Evolutionary conservation across 129 eudicot genomes (phyloP).

Genomic region (Rutidosis leptorrhynchoides): DNA sequence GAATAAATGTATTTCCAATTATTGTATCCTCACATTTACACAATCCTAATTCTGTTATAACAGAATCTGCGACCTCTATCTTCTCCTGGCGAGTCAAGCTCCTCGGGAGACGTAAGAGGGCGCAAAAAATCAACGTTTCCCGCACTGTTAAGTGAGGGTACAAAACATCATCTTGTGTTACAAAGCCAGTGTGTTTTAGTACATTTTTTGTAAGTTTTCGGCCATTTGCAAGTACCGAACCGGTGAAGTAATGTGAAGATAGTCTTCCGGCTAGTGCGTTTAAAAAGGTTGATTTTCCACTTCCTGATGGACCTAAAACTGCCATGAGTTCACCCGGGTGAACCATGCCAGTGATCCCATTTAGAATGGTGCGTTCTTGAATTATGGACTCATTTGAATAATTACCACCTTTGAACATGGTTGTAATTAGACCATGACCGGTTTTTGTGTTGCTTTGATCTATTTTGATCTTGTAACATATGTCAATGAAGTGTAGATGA

Average conservation of each 20-base stretch:
- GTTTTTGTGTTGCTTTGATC: conserved; percentile 21
- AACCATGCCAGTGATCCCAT: conserved; percentile 74
- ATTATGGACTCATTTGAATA: conserved; percentile 10
- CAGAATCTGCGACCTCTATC: conserved; percentile 48
- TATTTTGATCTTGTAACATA: conserved; percentile 54
- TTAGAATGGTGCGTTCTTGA: conserved; percentile 54
- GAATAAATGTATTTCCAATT: conserved; percentile 63
- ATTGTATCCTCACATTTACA: conserved; percentile 65
- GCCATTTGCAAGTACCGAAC: conserved; percentile 62
- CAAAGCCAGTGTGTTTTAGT: conserved; percentile 66
- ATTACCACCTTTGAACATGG: conserved; percentile 20
- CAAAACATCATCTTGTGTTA: conserved; percentile 82
- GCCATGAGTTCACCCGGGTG: conserved; percentile 79
- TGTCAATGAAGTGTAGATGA: conserved; percentile 59
- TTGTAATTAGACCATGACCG: conserved; percentile 22
- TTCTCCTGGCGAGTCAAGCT: conserved; percentile 44
- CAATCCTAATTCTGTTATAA: conserved; percentile 66
- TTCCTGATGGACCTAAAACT: conserved; percentile 89
- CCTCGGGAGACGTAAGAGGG: conserved; percentile 61
- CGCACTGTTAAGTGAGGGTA: conserved; percentile 86
- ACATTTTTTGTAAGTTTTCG: conserved; percentile 44
- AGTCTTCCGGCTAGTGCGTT: conserved; percentile 77
- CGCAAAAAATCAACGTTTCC: conserved; percentile 73
- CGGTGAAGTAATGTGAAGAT: conserved; percentile 49
- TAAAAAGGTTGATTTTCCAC: conserved; percentile 90